Percentiles rank a stretch among this genome's conserved stretches.
Evolutionary conservation across 345 rosid genomes (phyloP).

Genomic region (Salix dunnii): DNA sequence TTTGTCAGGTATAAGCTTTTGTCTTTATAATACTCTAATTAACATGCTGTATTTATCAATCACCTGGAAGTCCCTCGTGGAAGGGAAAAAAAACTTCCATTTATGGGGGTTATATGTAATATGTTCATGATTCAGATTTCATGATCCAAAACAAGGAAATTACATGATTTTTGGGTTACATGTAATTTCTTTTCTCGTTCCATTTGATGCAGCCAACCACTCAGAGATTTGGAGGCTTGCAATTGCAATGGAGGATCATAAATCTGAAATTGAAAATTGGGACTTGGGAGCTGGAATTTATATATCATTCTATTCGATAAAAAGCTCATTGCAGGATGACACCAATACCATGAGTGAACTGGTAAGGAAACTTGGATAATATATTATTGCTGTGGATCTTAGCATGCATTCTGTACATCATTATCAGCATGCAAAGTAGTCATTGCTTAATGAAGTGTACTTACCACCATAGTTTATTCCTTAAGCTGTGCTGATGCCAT

Average conservation of each 20-base stretch:
- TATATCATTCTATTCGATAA: constrained; percentile 64
- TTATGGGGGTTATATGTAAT: not conserved
- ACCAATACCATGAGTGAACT: constrained; percentile 40
- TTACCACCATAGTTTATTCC: not conserved
- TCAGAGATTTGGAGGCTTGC: constrained; percentile 78
- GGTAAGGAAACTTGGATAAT: constrained; percentile 38
- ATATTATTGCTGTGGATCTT: not conserved
- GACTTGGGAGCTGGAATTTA: constrained; percentile 92
- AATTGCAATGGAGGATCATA: constrained; percentile 74
- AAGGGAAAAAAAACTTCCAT: not conserved
- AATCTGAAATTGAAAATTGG: constrained; percentile 94
- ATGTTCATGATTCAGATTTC: not conserved
- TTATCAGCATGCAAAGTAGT: not conserved
- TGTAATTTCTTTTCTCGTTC: constrained; percentile 4
- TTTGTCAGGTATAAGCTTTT: constrained; percentile 57
- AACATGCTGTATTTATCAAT: not conserved
- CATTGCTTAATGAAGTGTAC: not conserved
- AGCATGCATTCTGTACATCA: not conserved
- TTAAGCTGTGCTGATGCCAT: not conserved
- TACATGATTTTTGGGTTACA: not conserved
- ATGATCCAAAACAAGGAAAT: not conserved
- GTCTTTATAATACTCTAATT: constrained; percentile 2
- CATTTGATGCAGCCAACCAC: constrained; percentile 54
- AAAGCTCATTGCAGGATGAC: constrained; percentile 59
- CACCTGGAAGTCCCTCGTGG: not conserved